These are phyloP conservation scores for Knoxdaviesia proteae DNA, from an alignment of 2,329 filamentous ascomycete genomes.

Conservation along the genomic window DNA sequence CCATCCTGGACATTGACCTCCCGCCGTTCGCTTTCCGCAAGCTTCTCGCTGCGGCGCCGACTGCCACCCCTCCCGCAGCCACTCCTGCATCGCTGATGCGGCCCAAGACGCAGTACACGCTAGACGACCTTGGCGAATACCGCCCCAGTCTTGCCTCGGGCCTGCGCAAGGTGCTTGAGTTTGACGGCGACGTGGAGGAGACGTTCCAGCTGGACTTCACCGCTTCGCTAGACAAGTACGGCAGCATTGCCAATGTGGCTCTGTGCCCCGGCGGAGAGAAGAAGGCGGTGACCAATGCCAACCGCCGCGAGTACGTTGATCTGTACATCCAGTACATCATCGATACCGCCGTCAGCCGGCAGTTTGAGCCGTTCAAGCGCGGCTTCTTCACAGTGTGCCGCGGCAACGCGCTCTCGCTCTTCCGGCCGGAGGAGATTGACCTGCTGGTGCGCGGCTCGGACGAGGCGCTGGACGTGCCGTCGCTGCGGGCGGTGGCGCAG, in stretches of 20 bases:
- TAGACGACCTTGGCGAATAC: slow-evolving; percentile 70
- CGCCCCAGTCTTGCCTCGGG: slow-evolving; percentile 57
- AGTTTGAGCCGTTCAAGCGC: slow-evolving; percentile 85
- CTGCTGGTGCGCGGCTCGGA: slow-evolving; percentile 70
- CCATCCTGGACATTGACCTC: slow-evolving; percentile 71
- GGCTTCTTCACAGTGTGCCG: slow-evolving; percentile 87
- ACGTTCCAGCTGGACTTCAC: slow-evolving; percentile 72
- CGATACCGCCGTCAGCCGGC: slow-evolving; percentile 54
- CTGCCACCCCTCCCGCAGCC: slow-evolving; percentile 22
- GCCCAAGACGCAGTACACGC: slow-evolving; percentile 46
- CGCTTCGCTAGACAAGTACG: slow-evolving; percentile 58
- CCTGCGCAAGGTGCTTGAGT: slow-evolving; percentile 57
- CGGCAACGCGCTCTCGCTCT: slow-evolving; percentile 70
- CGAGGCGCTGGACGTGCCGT: slow-evolving; percentile 58
- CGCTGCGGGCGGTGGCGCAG: slow-evolving; percentile 53
- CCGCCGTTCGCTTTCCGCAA: slow-evolving; percentile 83
- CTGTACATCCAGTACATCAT: slow-evolving; percentile 64
- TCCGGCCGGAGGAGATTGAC: slow-evolving; percentile 81
- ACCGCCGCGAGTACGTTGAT: slow-evolving; percentile 71
- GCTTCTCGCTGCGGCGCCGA: slow-evolving; percentile 57
- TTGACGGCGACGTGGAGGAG: slow-evolving; percentile 61
- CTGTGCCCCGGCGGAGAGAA: slow-evolving; percentile 56
- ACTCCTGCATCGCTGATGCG: slow-evolving; percentile 24
- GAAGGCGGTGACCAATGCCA: slow-evolving; percentile 61
- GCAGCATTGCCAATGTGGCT: slow-evolving; percentile 41